phyloP scores from a whole-genome alignment of 257 asterid genomes.

The Ilex aquifolium region DNA sequence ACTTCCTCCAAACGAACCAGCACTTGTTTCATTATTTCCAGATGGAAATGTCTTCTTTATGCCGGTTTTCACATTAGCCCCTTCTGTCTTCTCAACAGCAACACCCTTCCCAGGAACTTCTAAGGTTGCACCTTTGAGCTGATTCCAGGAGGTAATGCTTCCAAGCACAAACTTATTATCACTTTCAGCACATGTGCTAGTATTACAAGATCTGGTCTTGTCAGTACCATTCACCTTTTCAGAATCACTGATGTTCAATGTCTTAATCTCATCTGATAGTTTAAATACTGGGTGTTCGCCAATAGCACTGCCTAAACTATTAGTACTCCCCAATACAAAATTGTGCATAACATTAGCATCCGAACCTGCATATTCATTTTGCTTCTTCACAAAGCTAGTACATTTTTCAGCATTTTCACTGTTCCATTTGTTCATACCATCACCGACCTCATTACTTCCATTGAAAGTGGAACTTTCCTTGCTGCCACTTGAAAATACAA shows the following conservation, averaged over 20 bases:
- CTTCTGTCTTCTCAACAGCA: constrained; percentile 12
- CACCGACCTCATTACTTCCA: constrained; percentile 22
- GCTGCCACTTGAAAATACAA: constrained; percentile 35
- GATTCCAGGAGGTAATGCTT: constrained; percentile 10
- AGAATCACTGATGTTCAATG: constrained; percentile 43
- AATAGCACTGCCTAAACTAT: constrained; percentile 24
- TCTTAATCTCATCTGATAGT: constrained; percentile 49
- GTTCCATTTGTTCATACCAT: constrained; percentile 20
- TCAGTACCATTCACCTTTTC: constrained; percentile 20
- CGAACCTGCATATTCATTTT: constrained; percentile 7
- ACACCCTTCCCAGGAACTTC: constrained; percentile 9
- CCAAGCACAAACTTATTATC: constrained; percentile 38
- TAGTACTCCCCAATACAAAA: constrained; percentile 19
- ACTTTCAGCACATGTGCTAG: constrained; percentile 15
- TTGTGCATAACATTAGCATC: constrained; percentile 19
- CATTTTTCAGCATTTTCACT: constrained; percentile 22
- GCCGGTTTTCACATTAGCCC: constrained; percentile 4
- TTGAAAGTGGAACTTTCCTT: constrained; percentile 24
- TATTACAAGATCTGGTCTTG: constrained; percentile 17
- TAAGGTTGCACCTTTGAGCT: constrained; percentile 10
- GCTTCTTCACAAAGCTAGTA: constrained; percentile 16
- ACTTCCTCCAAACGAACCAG: constrained; percentile 8
- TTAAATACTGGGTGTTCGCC: constrained; percentile 35
- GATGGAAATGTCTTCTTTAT: constrained; percentile 4
- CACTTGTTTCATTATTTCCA: constrained; percentile 8